A percentile compares a stretch with the other conserved stretches of the same genome.
Evolutionary conservation across 208 protist species (phyloP).

Genomic region (Acanthamoeba castellanii): DNA sequence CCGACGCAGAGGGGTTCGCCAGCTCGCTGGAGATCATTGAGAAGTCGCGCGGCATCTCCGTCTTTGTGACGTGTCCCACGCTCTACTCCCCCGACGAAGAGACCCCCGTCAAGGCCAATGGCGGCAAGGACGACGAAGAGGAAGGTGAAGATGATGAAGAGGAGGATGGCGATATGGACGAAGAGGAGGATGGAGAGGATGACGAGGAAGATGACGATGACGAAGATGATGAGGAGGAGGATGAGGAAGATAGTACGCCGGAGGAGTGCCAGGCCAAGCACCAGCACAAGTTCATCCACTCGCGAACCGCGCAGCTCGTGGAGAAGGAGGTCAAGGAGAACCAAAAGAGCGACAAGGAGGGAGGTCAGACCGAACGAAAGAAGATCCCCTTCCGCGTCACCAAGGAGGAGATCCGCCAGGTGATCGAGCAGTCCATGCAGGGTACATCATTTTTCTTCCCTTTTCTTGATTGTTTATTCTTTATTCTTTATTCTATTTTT

Average conservation of each 20-base stretch:
- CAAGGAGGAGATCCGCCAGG: conserved; percentile 1
- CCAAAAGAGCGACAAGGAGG: background rate
- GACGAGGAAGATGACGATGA: conserved; percentile 18
- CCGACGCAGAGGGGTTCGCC: background rate
- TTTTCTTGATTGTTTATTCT: too few relatives aligned
- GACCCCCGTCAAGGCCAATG: background rate
- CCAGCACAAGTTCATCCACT: conserved; percentile 60
- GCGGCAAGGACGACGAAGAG: background rate
- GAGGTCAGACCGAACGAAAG: background rate
- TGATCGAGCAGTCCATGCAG: background rate
- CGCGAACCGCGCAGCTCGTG: conserved; percentile 15
- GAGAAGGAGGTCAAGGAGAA: conserved; percentile 30
- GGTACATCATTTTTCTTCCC: background rate
- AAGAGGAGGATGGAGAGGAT: background rate
- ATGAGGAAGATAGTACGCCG: background rate
- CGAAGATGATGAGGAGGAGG: background rate
- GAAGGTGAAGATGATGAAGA: background rate
- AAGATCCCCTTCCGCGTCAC: conserved; percentile 21
- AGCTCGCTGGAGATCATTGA: conserved; percentile 53
- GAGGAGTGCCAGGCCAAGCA: conserved; percentile 19
- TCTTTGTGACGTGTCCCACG: conserved; percentile 1
- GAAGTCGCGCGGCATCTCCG: background rate
- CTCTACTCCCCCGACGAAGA: conserved; percentile 9
- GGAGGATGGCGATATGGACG: background rate
- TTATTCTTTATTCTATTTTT: background rate